phyloP scores from a whole-genome alignment of 164 flowering plant genomes.

The Warburgia ugandensis region DNA sequence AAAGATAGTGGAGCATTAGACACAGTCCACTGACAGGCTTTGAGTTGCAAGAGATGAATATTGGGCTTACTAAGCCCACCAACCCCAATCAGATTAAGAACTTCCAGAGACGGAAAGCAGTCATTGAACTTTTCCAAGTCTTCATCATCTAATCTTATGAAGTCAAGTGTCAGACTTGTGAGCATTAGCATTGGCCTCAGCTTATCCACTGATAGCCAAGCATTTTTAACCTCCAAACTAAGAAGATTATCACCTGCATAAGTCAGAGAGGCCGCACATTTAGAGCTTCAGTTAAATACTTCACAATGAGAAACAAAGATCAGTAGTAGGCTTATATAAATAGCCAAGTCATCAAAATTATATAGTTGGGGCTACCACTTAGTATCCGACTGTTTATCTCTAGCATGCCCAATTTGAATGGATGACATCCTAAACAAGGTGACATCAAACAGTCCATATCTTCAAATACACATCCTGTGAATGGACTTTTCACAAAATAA shows the following conservation, averaged over 20 bases:
- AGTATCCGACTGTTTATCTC: too few species aligned
- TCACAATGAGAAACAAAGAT: neutral
- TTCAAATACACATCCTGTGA: too few species aligned
- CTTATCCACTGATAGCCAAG: constrained; percentile 54
- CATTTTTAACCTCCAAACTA: constrained; percentile 32
- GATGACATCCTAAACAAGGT: too few species aligned
- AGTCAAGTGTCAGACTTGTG: constrained; percentile 38
- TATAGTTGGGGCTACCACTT: neutral
- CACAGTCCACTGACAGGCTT: constrained; percentile 32
- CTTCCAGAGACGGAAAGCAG: constrained; percentile 34
- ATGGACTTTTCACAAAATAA: too few species aligned
- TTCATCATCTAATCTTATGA: constrained; percentile 42
- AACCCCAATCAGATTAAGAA: constrained; percentile 36
- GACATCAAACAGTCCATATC: neutral
- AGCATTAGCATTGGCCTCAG: constrained; percentile 32
- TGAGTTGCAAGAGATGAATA: constrained; percentile 33
- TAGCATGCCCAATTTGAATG: too few species aligned
- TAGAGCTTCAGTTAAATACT: neutral
- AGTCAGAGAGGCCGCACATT: neutral
- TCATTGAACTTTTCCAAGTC: constrained; percentile 32
- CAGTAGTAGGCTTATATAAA: neutral
- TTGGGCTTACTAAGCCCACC: constrained; percentile 41
- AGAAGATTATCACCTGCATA: constrained; percentile 30
- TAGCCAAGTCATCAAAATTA: neutral
- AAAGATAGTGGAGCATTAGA: constrained; percentile 38